Conservation (phyloP, 208 protist species). For the Lotmaria passim region DNA sequence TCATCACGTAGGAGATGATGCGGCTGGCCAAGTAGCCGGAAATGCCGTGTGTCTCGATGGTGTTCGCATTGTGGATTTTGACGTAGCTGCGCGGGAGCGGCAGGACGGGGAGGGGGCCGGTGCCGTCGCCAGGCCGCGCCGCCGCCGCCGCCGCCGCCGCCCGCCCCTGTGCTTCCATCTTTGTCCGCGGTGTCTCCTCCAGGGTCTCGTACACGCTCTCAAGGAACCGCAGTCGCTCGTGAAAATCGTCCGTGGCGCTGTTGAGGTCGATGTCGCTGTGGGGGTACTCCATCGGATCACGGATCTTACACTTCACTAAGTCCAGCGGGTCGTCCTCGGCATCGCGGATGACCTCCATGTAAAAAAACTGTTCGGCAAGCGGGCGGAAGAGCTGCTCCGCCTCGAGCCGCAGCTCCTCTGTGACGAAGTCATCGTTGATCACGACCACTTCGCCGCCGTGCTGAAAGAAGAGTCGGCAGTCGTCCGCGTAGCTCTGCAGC, state of each 20-base stretch:
- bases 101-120: background rate
- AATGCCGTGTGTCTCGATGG: conserved; percentile 77
- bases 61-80: conserved; percentile 54
- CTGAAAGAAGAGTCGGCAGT: conserved; percentile 75
- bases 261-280: conserved; percentile 24
- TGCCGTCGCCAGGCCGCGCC: background rate
- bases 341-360: conserved; percentile 83
- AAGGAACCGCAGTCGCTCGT: conserved; percentile 53
- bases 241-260: conserved; percentile 65
- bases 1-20: conserved; percentile 89
- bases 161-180: background rate
- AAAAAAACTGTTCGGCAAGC: conserved; percentile 64
- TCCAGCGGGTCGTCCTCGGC: conserved; percentile 40
- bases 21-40: conserved; percentile 72
- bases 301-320: conserved; percentile 74
- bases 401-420: conserved; percentile 73
- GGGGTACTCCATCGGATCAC: conserved; percentile 75
- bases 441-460: conserved; percentile 82
- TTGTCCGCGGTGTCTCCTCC: conserved; percentile 20
- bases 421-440: conserved; percentile 88
- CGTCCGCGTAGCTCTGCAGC: conserved; percentile 60
- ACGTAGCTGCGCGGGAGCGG: conserved; percentile 51
- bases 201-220: conserved; percentile 66
- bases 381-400: conserved; percentile 66
- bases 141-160: too few relatives aligned